These are phyloP conservation scores for Spirogloea muscicola DNA, from an alignment of 139 green algal species.

Conservation along the genomic window DNA sequence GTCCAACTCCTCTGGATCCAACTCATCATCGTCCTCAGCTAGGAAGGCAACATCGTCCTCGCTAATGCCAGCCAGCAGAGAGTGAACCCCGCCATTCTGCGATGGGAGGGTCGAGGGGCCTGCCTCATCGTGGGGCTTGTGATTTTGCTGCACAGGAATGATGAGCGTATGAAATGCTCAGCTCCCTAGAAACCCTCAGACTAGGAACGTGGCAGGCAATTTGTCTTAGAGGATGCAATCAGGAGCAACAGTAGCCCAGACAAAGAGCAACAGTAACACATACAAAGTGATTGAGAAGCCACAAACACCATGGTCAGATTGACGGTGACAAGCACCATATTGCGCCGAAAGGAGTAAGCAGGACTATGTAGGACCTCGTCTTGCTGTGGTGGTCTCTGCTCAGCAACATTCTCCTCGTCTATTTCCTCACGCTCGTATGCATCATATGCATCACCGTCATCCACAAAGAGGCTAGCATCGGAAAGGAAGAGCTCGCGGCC, in stretches of 20 bases:
- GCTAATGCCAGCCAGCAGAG: neutral
- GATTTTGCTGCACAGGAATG: neutral
- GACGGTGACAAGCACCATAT: neutral
- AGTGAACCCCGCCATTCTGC: too few species aligned
- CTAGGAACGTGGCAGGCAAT: too few species aligned
- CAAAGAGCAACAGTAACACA: too few species aligned
- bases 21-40: constrained; percentile 37
- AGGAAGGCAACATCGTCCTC: constrained; percentile 21
- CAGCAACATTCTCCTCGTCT: constrained; percentile 62
- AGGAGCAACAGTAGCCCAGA: neutral
- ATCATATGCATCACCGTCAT: constrained; percentile 62
- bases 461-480: constrained; percentile 62
- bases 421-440: constrained; percentile 66
- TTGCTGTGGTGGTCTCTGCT: constrained; percentile 12
- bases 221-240: too few species aligned
- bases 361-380: neutral
- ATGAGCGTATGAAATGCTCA: too few species aligned
- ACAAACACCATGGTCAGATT: neutral
- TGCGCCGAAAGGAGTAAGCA: neutral
- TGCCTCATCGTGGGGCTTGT: neutral
- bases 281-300: too few species aligned
- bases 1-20: constrained; percentile 25
- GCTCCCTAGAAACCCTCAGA: too few species aligned
- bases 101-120: neutral
- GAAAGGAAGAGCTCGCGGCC: constrained; percentile 85